Conservation (phyloP, 129 eudicot genomes). For the Deinandra increscens region DNA sequence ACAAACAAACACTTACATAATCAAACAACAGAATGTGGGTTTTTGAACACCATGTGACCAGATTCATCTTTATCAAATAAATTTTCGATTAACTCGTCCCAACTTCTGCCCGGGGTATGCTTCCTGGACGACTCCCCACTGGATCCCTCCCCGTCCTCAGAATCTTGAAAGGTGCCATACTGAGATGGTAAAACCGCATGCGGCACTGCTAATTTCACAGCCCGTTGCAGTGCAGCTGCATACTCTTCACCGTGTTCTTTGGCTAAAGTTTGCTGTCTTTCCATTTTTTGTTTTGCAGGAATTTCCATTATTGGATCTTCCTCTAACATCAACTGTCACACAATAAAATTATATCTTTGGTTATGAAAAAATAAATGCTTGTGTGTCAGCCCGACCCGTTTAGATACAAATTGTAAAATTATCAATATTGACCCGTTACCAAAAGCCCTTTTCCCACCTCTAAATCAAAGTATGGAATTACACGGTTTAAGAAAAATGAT, state of each 20-base stretch:
- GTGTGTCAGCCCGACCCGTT: background rate
- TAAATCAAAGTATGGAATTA: background rate
- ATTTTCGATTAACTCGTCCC: conserved; percentile 70
- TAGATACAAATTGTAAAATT: background rate
- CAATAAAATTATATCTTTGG: background rate
- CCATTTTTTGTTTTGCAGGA: conserved; percentile 82
- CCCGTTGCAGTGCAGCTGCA: conserved; percentile 74
- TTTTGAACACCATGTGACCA: conserved; percentile 55
- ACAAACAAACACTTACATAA: conserved; percentile 4
- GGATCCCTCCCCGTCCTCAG: conserved; percentile 37
- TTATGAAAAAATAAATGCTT: background rate
- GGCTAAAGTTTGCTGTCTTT: conserved; percentile 61
- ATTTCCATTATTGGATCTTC: conserved; percentile 58
- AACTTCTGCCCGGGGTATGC: conserved; percentile 45
- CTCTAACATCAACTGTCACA: conserved; percentile 67
- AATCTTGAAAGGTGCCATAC: conserved; percentile 77
- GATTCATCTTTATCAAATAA: conserved; percentile 66
- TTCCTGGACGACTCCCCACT: conserved; percentile 28
- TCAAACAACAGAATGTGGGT: conserved; percentile 33
- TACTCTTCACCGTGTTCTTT: conserved; percentile 72
- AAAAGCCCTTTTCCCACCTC: background rate
- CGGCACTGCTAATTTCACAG: conserved; percentile 67
- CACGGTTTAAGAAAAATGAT: background rate
- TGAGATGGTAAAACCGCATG: conserved; percentile 64
- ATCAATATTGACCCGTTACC: background rate